Base-by-base conservation (phyloP, 2,329 filamentous ascomycete genomes). In the Scopulariopsis brevicaulis region DNA sequence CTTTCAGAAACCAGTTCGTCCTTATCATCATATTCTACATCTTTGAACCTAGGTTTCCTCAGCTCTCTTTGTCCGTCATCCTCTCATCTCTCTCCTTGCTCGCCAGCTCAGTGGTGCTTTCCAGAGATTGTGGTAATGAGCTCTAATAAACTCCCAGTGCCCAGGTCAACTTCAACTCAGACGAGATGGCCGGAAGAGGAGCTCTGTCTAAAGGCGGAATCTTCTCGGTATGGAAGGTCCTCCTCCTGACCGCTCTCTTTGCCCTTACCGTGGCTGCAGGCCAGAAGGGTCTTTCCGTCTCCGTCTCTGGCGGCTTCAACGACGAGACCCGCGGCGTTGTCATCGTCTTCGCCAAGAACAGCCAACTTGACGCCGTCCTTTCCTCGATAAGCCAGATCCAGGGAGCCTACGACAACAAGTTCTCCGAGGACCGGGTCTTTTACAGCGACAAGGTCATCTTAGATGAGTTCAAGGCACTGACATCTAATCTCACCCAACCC, bases 381-480 rank as follows among this genome's bases (percentile, higher is more conserved):
- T 77, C 80, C 63, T 86, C 84, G 37, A 90, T 92, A 77, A 70
- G 71, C 50, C 85, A 91, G 64, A 46, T 63, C 1, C 62, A 63
- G 51, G 12, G 34, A 11, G 61, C 54, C 4, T 37, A 55, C 28
- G 32, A 24, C 35, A 20, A 53, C 66, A 90, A 89, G 62, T 95
- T 95, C 67, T n/a, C 40, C 15, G 24, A 50, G 46, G 87, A 90
- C 52, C 95, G 90, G 87, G 86, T 89, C 50, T 93, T 95, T 73
- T 90, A 94, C 78, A 94, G 92, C 70, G 84, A 90, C 65, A 81
- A 86, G 56, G 84, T 85, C 4, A 91, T 95, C 67, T 85, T 84
- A 4, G 82, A 89, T 10, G 83, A 87, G 60, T 95, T 95, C 75
- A 92, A 89, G 68, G 73, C 74, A 40, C 74, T 75, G 59, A 90